Evolutionary conservation across 129 eudicot genomes (phyloP).

Genomic region (Gnaphalium uliginosum): DNA sequence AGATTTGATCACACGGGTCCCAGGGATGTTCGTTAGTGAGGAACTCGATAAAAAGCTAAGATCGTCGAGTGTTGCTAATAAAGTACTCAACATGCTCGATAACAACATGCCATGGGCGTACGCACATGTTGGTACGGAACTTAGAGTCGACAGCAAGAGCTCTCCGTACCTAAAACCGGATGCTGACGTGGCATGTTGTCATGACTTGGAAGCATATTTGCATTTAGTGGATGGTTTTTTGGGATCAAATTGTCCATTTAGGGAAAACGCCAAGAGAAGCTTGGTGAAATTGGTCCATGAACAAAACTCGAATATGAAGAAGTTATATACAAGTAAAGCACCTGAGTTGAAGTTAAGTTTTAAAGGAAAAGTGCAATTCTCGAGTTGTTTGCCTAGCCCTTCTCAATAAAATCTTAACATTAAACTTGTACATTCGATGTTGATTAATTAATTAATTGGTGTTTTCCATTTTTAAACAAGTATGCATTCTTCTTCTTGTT

Average conservation of each 20-base stretch:
- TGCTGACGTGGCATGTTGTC: constrained; percentile 93
- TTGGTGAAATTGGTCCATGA: constrained; percentile 62
- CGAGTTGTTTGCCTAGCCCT: constrained; percentile 78
- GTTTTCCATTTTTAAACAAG: too few relatives aligned
- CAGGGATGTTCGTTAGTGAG: constrained; percentile 94
- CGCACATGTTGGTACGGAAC: constrained; percentile 76
- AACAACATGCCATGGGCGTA: constrained; percentile 92
- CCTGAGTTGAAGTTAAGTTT: constrained; percentile 53
- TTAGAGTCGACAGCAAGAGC: constrained; percentile 65
- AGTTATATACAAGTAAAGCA: constrained; percentile 65
- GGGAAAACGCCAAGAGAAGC: constrained; percentile 88
- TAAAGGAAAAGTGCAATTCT: constrained; percentile 42
- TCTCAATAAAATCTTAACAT: constrained; percentile 30
- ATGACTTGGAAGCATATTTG: constrained; percentile 88
- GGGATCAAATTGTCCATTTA: constrained; percentile 77
- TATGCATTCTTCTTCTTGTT: too few relatives aligned
- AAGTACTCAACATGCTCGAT: constrained; percentile 59
- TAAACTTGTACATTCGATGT: neutral
- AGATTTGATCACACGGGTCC: constrained; percentile 82
- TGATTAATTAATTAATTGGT: neutral
- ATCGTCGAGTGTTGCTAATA: constrained; percentile 35
- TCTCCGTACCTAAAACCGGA: constrained; percentile 77
- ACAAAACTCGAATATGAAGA: constrained; percentile 76
- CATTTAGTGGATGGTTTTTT: constrained; percentile 89
- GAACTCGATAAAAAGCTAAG: constrained; percentile 63